Base-by-base conservation (phyloP, 2,329 filamentous ascomycete genomes). In the Thielaviopsis cerberus region DNA sequence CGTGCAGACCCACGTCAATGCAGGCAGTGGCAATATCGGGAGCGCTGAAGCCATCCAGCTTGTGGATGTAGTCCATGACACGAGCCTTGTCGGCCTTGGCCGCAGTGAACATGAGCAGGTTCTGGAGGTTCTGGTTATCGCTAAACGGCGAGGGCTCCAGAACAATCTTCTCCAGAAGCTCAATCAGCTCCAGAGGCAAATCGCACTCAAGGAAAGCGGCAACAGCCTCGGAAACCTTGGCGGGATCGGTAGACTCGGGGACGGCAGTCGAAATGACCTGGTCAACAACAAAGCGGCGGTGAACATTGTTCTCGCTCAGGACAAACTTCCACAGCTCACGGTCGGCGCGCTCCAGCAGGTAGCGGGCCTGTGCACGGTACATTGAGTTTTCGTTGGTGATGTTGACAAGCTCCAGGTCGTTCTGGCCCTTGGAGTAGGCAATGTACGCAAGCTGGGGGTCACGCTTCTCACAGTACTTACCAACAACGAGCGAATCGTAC, bases 331-430 rank as follows among this genome's bases (percentile, higher is more conserved):
- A 98, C 53, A 98, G 82, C 69, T 98, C 92, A 1, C 76, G 70
- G 66, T 98, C 92, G 41, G 87, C 85, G 63, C 92, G 85, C 66
- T 96, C 90, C 56, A 98, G 76, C 24, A 98, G 78, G 71, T 98
- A 98, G 41, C 92, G 85, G 60, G 90, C 91, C 71, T 98, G 92
- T n/a, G 87, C 87, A 66, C 90, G 86, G 79, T 95, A 98, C 92
- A 98, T 98, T n/a, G 88, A 84, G 73, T 98, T 98, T 73, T 98
- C 94, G 66, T 97, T 98, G 67, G 92, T 97, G 67, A 98, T 91
- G 70, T 86, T 92, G 72, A 98, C 91, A 59, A 98, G 80, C 73
- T 98, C 94, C 30, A 98, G 74, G 67, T 98, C 92, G 64, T 98
- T 98, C 72, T 96, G 88, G 22, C 92, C 92, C 76, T 98, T 98